Conservation (phyloP, 1,284 basidiomycete species). For the Malassezia japonica region DNA sequence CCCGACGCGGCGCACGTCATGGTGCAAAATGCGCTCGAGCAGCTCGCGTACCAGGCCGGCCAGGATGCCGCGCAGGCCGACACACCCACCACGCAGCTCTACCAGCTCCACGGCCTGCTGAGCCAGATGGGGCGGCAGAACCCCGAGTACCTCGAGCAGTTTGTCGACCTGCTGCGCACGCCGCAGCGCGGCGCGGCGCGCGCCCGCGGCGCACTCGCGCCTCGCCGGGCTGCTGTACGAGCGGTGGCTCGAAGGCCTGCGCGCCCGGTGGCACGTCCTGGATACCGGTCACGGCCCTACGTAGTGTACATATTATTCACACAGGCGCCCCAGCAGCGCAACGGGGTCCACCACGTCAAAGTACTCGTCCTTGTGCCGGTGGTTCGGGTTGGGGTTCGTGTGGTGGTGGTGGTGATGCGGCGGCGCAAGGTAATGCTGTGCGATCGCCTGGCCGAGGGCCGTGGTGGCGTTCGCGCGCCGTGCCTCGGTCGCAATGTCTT, state of each 20-base stretch:
- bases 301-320: constrained; percentile 19
- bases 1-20: background rate
- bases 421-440: constrained; percentile 10
- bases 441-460: constrained; percentile 7
- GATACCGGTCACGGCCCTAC: constrained; percentile 1
- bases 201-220: constrained; percentile 52
- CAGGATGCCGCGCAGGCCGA: constrained; percentile 22
- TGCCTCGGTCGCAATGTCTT: background rate
- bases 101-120: constrained; percentile 13
- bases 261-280: constrained; percentile 29
- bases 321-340: constrained; percentile 29
- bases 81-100: constrained; percentile 11
- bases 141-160: constrained; percentile 9
- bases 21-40: constrained; percentile 11
- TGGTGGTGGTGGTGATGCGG: constrained; percentile 10
- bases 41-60: constrained; percentile 16
- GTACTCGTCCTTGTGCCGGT: constrained; percentile 34
- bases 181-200: constrained; percentile 1
- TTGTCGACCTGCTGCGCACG: constrained; percentile 12
- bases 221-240: constrained; percentile 88
- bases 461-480: background rate
- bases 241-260: constrained; percentile 81
- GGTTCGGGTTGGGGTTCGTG: constrained; percentile 10
- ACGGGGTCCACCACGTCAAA: constrained; percentile 44
- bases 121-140: constrained; percentile 13